Evolutionary conservation across 768 basidiomycete species (phyloP).

Genomic region (Leucosporidium scottii): DNA sequence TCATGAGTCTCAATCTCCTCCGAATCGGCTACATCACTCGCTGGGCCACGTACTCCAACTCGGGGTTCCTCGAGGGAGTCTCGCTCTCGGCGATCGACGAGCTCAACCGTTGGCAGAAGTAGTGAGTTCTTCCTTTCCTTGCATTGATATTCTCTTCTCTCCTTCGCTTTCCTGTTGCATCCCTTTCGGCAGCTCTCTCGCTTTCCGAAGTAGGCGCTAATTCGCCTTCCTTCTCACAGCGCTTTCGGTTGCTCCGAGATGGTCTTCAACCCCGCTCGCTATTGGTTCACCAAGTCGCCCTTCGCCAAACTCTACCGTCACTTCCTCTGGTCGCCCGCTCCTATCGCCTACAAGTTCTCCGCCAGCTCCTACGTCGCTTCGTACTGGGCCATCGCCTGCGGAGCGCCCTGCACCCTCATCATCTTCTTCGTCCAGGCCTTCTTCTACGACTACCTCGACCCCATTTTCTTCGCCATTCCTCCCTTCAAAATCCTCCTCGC

Average conservation of each 20-base stretch:
- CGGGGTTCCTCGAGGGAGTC: conserved; percentile 86
- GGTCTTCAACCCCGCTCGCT: conserved; percentile 69
- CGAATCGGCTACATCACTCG: conserved; percentile 21
- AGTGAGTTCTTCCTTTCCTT: neutral
- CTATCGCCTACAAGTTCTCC: conserved; percentile 2
- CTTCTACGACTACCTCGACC: conserved; percentile 61
- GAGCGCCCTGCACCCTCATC: conserved; percentile 56
- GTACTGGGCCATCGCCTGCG: conserved; percentile 57
- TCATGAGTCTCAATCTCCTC: conserved; percentile 46
- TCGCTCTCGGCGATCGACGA: conserved; percentile 86
- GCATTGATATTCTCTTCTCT: too few relatives aligned
- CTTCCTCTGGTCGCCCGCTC: neutral
- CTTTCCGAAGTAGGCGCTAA: too few relatives aligned
- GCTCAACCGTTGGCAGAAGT: conserved; percentile 86
- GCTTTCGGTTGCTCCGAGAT: conserved; percentile 45
- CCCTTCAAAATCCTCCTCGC: conserved; percentile 67
- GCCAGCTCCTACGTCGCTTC: conserved; percentile 4
- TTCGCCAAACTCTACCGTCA: neutral
- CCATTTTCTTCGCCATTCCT: conserved; percentile 38
- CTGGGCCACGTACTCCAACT: conserved; percentile 54
- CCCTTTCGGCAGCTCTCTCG: too few relatives aligned
- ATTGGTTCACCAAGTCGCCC: conserved; percentile 16
- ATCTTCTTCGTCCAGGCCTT: conserved; percentile 67
- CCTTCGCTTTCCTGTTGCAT: too few relatives aligned
- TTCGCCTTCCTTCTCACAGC: neutral